Evolutionary conservation across 305 asterid genomes (phyloP), one percentile per base, ranked within the genome.

Genomic region (Petunia hybrid): DNA sequence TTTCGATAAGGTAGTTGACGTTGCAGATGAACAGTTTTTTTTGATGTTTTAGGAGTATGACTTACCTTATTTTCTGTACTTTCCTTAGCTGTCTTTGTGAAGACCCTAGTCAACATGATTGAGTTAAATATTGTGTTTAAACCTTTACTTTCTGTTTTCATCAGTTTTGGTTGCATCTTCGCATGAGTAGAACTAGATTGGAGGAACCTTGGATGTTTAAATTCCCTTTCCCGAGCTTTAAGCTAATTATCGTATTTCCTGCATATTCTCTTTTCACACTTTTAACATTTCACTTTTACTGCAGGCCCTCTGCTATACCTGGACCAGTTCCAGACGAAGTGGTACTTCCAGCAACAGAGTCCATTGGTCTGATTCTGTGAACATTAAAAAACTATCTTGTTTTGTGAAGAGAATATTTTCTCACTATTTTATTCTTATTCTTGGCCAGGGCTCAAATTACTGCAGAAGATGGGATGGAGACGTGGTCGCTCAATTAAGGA

Each of bases 281-380:
- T 51, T 12, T 82, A 43, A 81, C 76, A 41, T 45, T 36, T 51
- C 53, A 46, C 38, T 73, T 16, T 13, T 75, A 68, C 55, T 85
- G 70, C 85, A 95, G 99, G 87, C 97, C 97, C 59, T 94, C 99
- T 14, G 88, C 90, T 83, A 90, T 95, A 82, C 98, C 99, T 81
- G 99, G 99, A 89, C 99, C 94, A 81, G 90, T 91, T 83, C 99
- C 97, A 57, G 99, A 95, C 86, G 97, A 95, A 85, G 85, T 95
- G 79, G 83, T 94, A 79, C 89, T 86, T 85, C 97, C 98, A 16
- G 91, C 87, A 38, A 83, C 97, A 57, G 93, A 93, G 81, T 95
- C 99, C 83, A 90, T 95, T 85, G 99, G 99, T 92, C 81, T 38
- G 94, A 85, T 76, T 80, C 80, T 62, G 8, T 78, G 22, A 35